phyloP scores from a whole-genome alignment of 2,329 filamentous ascomycete genomes.

The Coniochaeta ligniaria region DNA sequence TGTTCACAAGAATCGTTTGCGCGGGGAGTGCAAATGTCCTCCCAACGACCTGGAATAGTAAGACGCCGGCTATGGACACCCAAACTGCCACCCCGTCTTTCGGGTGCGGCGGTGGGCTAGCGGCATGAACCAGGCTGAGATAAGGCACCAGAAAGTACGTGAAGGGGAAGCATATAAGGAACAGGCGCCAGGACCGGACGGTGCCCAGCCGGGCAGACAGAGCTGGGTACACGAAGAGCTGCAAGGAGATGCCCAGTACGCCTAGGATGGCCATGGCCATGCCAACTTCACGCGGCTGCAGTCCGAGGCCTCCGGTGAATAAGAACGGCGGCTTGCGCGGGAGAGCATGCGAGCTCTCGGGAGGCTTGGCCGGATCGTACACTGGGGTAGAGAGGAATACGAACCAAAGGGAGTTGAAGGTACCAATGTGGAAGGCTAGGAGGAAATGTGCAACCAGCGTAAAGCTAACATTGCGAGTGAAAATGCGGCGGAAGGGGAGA shows the following conservation, averaged over 20 bases:
- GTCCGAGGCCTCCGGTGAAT: conserved; percentile 71
- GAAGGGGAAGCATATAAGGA: conserved; percentile 62
- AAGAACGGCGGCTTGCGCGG: conserved; percentile 42
- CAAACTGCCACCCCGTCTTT: conserved; percentile 54
- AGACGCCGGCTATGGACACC: conserved; percentile 54
- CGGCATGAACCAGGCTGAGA: conserved; percentile 58
- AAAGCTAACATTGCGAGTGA: conserved; percentile 45
- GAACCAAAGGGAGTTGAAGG: conserved; percentile 71
- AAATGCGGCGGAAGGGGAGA: conserved; percentile 46
- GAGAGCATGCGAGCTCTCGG: conserved; percentile 18
- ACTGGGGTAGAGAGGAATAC: conserved; percentile 70
- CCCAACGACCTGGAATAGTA: conserved; percentile 63
- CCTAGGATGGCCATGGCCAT: conserved; percentile 72
- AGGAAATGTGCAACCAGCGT: conserved; percentile 61
- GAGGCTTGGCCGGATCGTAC: conserved; percentile 31
- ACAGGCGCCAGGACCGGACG: conserved; percentile 59
- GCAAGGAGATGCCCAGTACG: conserved; percentile 65
- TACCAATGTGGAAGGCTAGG: conserved; percentile 65
- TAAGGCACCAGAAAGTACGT: conserved; percentile 66
- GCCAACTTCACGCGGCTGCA: conserved; percentile 65
- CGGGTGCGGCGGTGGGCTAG: conserved; percentile 37
- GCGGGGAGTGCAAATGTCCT: conserved; percentile 61
- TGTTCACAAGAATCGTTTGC: conserved; percentile 53
- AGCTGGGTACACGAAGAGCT: conserved; percentile 63
- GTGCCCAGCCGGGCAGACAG: conserved; percentile 62